Evolutionary conservation across 1,139 yeast genomes (phyloP).

Genomic region (Lodderomyces theae): DNA sequence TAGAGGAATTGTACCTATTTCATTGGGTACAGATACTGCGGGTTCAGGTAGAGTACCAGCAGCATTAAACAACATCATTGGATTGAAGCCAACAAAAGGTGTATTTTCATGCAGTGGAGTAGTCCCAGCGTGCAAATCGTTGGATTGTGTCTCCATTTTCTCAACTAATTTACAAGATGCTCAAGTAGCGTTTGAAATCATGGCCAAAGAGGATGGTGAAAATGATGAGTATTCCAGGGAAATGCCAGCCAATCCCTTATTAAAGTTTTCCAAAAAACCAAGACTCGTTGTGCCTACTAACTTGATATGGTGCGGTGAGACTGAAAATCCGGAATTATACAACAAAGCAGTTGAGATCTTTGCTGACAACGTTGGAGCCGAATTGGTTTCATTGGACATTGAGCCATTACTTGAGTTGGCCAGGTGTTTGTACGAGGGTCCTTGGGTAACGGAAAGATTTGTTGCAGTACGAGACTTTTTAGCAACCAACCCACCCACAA

Average conservation of each 20-base stretch:
- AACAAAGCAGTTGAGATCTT: conserved; percentile 58
- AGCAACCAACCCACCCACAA: conserved; percentile 67
- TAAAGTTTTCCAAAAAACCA: conserved; percentile 57
- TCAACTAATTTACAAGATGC: conserved; percentile 79
- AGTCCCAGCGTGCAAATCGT: conserved; percentile 94
- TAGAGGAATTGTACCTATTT: conserved; percentile 80
- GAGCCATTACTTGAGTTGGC: conserved; percentile 77
- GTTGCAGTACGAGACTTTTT: conserved; percentile 77
- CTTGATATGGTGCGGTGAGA: conserved; percentile 78
- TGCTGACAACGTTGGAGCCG: conserved; percentile 51
- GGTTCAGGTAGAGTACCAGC: conserved; percentile 99
- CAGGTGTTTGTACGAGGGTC: conserved; percentile 88
- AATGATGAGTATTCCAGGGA: conserved; percentile 77
- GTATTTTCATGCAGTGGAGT: conserved; percentile 82
- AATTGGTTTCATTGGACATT: conserved; percentile 62
- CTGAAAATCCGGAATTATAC: conserved; percentile 69
- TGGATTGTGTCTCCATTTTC: conserved; percentile 89
- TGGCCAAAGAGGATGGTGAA: conserved; percentile 71
- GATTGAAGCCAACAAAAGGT: conserved; percentile 90
- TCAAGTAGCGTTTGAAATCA: conserved; percentile 63
- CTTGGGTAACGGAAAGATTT: conserved; percentile 98
- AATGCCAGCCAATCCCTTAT: conserved; percentile 64
- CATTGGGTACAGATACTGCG: conserved; percentile 97
- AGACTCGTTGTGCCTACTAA: conserved; percentile 71
- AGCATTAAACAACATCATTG: conserved; percentile 86